Evolutionary conservation across 2,329 filamentous ascomycete species (phyloP), one percentile per base, ranked within the genome.

Genomic region (Alternaria brassicae): DNA sequence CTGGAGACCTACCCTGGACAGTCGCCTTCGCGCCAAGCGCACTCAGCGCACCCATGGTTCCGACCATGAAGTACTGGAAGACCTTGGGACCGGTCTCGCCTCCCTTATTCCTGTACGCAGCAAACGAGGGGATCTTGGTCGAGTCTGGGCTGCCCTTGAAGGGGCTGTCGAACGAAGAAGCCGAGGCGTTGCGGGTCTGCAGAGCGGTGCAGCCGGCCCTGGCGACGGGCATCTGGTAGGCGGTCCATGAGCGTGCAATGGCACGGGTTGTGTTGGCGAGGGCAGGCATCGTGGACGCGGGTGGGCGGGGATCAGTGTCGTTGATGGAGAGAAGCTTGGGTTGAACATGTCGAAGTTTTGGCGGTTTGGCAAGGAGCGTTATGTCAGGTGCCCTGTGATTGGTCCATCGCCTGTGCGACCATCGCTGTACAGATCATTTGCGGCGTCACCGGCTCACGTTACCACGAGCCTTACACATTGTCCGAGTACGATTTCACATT

Each of bases 21-120:
- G 95, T 98, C 74, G 91, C 92, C 90, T 99, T 99, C 79, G 94
- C 95, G 77, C 94, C 94, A 70, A 95, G 91, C 59, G 94, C 94
- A 67, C 91, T 89, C 79, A 98, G 86, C 76, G 95, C 90, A 78
- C 95, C 95, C 86, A 99, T 90, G 56, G 92, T 89, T 74, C 95
- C 95, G 69, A 97, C 95, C 92, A 98, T 97, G 83, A 99, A 98
- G 87, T 99, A 99, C 75, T 89, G 89, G 81, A 97, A 95, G 71
- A 96, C 84, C 84, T 93, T 90, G 83, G 96, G 97, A 75, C 85
- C 84, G 70, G 83, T 86, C 79, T 89, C 84, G 71, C 82, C 82
- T 68, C 83, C 82, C 78, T 88, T 89, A 81, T 87, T 89, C 82
- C 89, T 84, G 85, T 99, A 99, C 79, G 93, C 90, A 80, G 87